Evolutionary conservation across 1,284 basidiomycete species (phyloP).

Genomic region (Ustilago esculenta): DNA sequence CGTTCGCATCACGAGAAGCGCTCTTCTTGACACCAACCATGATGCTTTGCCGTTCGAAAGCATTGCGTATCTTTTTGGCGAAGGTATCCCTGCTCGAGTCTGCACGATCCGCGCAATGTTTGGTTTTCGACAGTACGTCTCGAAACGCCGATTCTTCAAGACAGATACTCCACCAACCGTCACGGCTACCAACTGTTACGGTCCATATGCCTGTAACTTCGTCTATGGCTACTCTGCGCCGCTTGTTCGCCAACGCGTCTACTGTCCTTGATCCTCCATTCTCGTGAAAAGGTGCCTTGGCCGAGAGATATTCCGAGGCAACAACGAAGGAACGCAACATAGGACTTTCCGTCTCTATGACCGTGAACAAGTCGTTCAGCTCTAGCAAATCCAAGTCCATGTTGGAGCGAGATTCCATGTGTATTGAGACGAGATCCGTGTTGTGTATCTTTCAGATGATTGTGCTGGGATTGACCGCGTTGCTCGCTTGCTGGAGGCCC

Average conservation of each 20-base stretch:
- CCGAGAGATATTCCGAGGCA: neutral
- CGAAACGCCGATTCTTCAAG: neutral
- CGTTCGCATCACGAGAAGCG: neutral
- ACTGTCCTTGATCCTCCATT: too few species aligned
- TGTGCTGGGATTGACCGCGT: too few species aligned
- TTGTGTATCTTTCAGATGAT: too few species aligned
- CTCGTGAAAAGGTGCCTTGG: neutral
- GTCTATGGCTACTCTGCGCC: neutral
- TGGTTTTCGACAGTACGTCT: neutral
- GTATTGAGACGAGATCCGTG: too few species aligned
- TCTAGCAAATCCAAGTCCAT: constrained; percentile 6
- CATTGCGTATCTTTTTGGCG: constrained; percentile 1
- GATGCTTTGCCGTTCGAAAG: constrained; percentile 12
- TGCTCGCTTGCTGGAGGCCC: too few species aligned
- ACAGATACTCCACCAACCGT: constrained; percentile 22
- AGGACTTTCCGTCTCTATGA: constrained; percentile 9
- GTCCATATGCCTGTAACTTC: constrained; percentile 2
- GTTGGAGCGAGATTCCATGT: too few species aligned
- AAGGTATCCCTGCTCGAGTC: neutral
- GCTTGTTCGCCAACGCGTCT: neutral
- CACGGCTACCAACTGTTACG: constrained; percentile 12
- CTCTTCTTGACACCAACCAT: constrained; percentile 9
- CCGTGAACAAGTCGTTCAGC: constrained; percentile 11
- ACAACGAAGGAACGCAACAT: constrained; percentile 2
- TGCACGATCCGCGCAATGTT: too few species aligned